Evolutionary conservation across 257 asterid genomes (phyloP), one percentile per base, ranked within the genome.

Genomic region (Gentiana dahurica): DNA sequence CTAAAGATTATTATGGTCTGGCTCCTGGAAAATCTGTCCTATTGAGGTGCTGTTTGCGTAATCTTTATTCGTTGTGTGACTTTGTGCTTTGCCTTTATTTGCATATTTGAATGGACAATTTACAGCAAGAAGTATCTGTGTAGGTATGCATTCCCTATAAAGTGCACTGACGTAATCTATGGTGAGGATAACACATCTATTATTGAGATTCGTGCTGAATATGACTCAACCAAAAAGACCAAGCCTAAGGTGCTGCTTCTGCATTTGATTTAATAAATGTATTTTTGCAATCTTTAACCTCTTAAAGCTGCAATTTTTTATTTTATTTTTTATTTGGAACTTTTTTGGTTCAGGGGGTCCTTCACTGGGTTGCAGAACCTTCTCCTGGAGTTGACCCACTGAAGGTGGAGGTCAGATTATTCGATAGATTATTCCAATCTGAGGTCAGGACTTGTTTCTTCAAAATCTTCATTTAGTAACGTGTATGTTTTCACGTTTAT

Each of bases 1-100:
- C 97, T 55, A 91, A 87, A 75, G 98, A 91, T 68, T 91, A 79
- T 62, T 91, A 83, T 64, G 98, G 98, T n/a, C 94, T 91, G 73
- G 97, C 97, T 71, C 98, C 97, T 65, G 92, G 89, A 2, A 91
- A 91, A 77, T 81, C 90, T 57, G 93, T 87, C 69, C 85, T 91
- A 45, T 86, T 91, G 59, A 83, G 98, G 98, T 87, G 59, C 66
- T 9, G 9, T 47, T 53, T 48, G 2, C 34, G 5, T 9, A 15
- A 15, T 15, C 8, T 8, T 12, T 48, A 4, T 51, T 32, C 48
- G 11, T 6, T 39, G 4, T 3, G 13, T 8, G 12, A 12, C 47
- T 11, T 10, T 59, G 47, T 12, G 35, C 33, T 43, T 46, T 12
- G 8, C 12, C 53, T 54, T 65, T 34, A n/a, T 54, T 55, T 32